Percentiles rank a stretch among this genome's conserved stretches.
These are phyloP conservation scores for Cutaneotrichosporon sp. DNA, from an alignment of 1,284 basidiomycete species.

Conservation along the genomic window DNA sequence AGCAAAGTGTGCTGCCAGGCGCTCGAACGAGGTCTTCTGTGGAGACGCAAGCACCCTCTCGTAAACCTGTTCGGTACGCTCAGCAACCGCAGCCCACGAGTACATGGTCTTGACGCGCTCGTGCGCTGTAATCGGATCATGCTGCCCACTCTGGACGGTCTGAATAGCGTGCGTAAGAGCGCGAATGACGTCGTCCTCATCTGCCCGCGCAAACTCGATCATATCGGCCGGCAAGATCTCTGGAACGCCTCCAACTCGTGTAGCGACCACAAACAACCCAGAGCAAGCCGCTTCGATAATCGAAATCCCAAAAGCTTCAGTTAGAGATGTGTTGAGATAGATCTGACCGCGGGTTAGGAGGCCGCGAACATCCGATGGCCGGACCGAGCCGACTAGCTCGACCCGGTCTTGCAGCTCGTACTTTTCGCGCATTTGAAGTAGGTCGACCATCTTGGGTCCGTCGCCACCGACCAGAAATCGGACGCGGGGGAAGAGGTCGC, in stretches of 20 bases:
- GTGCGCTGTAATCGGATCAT: slow-evolving; percentile 78
- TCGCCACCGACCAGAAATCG: slow-evolving; percentile 89
- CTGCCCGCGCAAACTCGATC: slow-evolving; percentile 89
- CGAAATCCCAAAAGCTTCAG: slow-evolving; percentile 94
- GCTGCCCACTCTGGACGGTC: slow-evolving; percentile 66
- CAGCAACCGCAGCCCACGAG: slow-evolving; percentile 77
- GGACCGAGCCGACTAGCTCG: slow-evolving; percentile 77
- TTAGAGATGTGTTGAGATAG: slow-evolving; percentile 92
- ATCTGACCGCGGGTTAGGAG: slow-evolving; percentile 82
- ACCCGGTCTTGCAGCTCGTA: slow-evolving; percentile 86
- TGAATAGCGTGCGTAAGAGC: slow-evolving; percentile 77
- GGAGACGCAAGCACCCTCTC: slow-evolving; percentile 62
- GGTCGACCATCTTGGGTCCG: slow-evolving; percentile 90
- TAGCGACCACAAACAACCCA: slow-evolving; percentile 91
- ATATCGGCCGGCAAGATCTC: slow-evolving; percentile 91
- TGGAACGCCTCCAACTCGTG: slow-evolving; percentile 90
- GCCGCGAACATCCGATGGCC: slow-evolving; percentile 75
- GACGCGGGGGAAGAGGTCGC: slow-evolving; percentile 76
- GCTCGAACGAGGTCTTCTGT: slow-evolving; percentile 65
- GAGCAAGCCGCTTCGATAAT: slow-evolving; percentile 95
- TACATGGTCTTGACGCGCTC: slow-evolving; percentile 78
- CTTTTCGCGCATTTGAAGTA: slow-evolving; percentile 94
- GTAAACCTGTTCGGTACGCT: slow-evolving; percentile 82
- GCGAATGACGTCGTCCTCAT: slow-evolving; percentile 81
- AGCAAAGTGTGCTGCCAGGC: slow-evolving; percentile 63